Base-by-base conservation (phyloP, 2,329 filamentous ascomycete species). In the Plectosphaerella cucumerina region DNA sequence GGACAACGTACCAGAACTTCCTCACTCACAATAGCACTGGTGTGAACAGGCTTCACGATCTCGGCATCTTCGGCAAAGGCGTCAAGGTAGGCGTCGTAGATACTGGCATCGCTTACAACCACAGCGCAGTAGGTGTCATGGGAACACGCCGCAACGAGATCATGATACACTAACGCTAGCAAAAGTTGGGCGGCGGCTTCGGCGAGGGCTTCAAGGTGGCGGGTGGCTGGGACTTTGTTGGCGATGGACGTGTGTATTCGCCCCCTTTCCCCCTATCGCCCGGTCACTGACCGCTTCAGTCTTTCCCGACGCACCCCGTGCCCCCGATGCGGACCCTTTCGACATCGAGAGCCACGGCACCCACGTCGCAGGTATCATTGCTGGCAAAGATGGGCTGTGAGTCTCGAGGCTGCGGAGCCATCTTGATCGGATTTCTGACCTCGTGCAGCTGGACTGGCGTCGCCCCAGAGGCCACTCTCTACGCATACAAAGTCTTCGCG, bases 181-280 rank as follows among this genome's bases (percentile, higher is more conserved):
- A 5, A 26, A 26, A 26, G 23, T 68, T 77, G 8, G 74, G 75
- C 17, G 72, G 73, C 8, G 71, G 74, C 39, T 76, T 76, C 56
- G 76, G 76, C 2, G 55, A 62, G 14, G 73, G 72, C 1, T 76
- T 66, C 55, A 66, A 75, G 20, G 68, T 78, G 6, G 64, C 65
- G 5, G 65, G 64, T 47, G 75, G 76, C 2, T 67, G 65, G 44
- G 74, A 77, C 46, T 62, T 76, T 49, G 66, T 73, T 4, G 73
- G 72, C 9, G 70, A 76, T 51, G 23, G 23, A 26, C 23, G 23
- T 26, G 5, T 26, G 23, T 26, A 26, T 26, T 26, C 23, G 9
- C 23, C 23, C 23, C 23, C 9, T 26, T 26, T 26, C 23, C 23
- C 9, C 23, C 9, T 26, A 26, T 26, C 23, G 9, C 23, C 23